Percentiles rank a stretch among this genome's conserved stretches.
phyloP scores from a whole-genome alignment of 768 basidiomycete species.

The Pilatotrama ljubarskyi region DNA sequence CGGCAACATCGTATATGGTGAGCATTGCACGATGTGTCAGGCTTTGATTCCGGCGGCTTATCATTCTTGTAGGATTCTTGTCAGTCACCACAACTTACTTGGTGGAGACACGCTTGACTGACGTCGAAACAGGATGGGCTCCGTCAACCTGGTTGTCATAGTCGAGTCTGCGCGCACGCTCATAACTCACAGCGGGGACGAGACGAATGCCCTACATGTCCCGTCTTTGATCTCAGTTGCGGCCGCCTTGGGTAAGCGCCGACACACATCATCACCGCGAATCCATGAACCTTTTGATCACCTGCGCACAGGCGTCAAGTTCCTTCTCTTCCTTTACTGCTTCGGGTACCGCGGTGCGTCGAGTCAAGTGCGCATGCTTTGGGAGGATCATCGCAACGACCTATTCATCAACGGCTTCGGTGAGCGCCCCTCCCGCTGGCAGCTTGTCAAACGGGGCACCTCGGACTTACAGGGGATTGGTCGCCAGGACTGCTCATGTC shows the following conservation, averaged over 20 bases:
- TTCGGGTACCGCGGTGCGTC: constrained; percentile 73
- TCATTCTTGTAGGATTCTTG: constrained; percentile 6
- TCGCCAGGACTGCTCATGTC: constrained; percentile 76
- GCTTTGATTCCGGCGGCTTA: no score
- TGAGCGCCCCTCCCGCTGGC: constrained; percentile 30
- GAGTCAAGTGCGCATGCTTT: constrained; percentile 92
- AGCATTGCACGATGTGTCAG: constrained; percentile 14
- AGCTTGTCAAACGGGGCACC: not conserved
- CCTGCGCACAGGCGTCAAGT: constrained; percentile 67
- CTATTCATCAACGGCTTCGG: constrained; percentile 82
- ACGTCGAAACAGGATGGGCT: constrained; percentile 67
- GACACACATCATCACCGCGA: not conserved
- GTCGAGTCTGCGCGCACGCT: constrained; percentile 84
- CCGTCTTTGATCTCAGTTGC: constrained; percentile 82
- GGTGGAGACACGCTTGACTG: not conserved
- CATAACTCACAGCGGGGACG: constrained; percentile 53
- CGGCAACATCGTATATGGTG: constrained; percentile 85
- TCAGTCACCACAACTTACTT: not conserved
- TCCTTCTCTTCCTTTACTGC: constrained; percentile 86
- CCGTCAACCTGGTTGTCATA: constrained; percentile 88
- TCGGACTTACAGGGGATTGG: constrained; percentile 1
- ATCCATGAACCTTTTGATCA: not conserved
- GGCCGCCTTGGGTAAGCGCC: constrained; percentile 68
- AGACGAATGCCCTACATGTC: constrained; percentile 68
- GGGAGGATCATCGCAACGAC: constrained; percentile 97